Base-by-base conservation (phyloP, 495 filamentous ascomycete genomes). In the Lasiosphaeria miniovina region DNA sequence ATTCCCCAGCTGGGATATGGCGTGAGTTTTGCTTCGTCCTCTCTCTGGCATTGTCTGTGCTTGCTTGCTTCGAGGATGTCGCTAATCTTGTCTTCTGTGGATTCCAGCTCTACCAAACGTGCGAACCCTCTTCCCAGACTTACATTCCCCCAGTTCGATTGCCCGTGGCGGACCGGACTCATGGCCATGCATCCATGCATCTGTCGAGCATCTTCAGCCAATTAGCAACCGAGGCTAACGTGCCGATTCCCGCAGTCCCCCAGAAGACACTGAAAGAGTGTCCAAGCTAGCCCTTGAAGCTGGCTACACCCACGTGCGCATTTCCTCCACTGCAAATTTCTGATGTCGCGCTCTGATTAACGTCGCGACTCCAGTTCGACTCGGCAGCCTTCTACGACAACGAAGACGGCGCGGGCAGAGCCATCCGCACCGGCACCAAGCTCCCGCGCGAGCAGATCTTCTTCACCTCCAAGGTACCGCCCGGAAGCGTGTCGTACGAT, bases 1-100 rank as follows among this genome's bases (percentile, higher is more conserved):
- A 91, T 95, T 41, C 90, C 90, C 0, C 71, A 81, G 9, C 65
- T 93, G 41, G 90, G 90, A 3, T 91, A 85, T 65, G 89, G 88
- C 52, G 87, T 88, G 80, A 68, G 85, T 77, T 31, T 32, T 24
- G 15, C 17, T 49, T 1, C 34, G 1, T 50, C 17, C 9, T 9
- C 54, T 41, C 40, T 24, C 41, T 55, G 45, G 5, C 6, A 24
- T 24, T 24, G 24, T 24, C 24, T 24, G 24, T 24, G 24, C 24
- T 24, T 24, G 24, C 24, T 24, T 24, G 24, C 24, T 2, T 24
- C 24, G 2, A 24, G 24, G 24, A 24, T 24, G 24, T 24, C 24
- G 24, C 24, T 24, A 24, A 24, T 24, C 24, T 24, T 24, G 24
- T 24, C 24, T 24, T 24, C 15, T 46, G 43, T 41, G 7, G 2